Percentiles rank a stretch among this genome's conserved stretches.
Conservation (phyloP, 78 protist genomes). For the Guillardia theta region DNA sequence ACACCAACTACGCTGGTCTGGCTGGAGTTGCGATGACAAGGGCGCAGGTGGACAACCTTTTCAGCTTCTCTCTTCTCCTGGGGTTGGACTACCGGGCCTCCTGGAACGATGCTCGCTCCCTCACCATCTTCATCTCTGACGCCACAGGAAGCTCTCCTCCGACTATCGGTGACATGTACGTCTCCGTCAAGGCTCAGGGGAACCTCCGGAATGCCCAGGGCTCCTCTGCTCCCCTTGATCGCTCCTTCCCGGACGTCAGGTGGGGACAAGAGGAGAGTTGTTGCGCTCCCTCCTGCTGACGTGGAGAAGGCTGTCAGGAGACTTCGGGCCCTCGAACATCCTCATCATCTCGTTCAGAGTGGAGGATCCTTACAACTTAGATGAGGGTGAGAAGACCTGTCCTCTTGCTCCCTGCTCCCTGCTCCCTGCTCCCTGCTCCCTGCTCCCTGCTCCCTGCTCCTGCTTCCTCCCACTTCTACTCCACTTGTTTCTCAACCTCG, state of each 20-base stretch:
- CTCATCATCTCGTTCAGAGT: not conserved
- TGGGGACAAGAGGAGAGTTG: not conserved
- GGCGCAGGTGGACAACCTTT: not conserved
- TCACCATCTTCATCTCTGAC: not conserved
- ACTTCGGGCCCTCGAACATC: conserved; percentile 15
- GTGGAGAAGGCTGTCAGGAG: not conserved
- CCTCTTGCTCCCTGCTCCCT: too few species aligned
- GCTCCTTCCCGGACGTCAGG: not conserved
- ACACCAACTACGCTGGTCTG: not conserved
- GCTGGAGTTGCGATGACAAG: not conserved
- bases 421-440: too few species aligned
- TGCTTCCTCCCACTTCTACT: too few species aligned
- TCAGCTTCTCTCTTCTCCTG: not conserved
- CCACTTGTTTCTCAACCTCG: too few species aligned
- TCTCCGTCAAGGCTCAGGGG: not conserved
- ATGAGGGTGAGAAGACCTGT: too few species aligned
- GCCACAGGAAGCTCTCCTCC: not conserved
- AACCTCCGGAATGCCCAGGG: not conserved
- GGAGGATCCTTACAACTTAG: not conserved
- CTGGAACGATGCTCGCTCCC: not conserved
- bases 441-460: too few species aligned
- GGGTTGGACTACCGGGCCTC: not conserved
- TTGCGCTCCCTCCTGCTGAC: not conserved
- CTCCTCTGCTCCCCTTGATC: not conserved
- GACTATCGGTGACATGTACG: not conserved